Evolutionary conservation across 1,139 yeast genomes (phyloP).

Genomic region (Trichomonascaceae sp.): DNA sequence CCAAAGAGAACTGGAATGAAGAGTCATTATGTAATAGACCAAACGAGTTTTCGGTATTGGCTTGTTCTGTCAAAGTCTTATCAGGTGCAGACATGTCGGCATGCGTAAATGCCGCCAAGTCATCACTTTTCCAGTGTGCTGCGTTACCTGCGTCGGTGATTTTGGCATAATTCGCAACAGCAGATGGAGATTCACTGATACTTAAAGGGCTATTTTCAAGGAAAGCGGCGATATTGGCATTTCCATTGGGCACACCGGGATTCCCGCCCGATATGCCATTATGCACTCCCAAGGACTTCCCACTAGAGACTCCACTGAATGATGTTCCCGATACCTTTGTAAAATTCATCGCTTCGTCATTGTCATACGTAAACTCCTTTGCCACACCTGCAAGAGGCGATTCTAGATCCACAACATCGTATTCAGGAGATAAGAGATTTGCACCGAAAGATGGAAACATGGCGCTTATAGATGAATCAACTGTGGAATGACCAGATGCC

Average conservation of each 20-base stretch:
- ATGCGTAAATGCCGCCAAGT: not conserved
- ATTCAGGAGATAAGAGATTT: constrained; percentile 12
- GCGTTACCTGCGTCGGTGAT: constrained; percentile 5
- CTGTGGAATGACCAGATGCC: constrained; percentile 11
- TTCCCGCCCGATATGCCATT: not conserved
- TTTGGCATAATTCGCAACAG: constrained; percentile 7
- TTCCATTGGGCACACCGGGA: not conserved
- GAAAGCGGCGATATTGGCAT: constrained; percentile 3
- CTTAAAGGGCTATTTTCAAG: constrained; percentile 10
- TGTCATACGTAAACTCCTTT: not conserved
- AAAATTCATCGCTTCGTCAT: not conserved
- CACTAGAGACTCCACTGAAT: not conserved
- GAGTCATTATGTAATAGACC: not conserved
- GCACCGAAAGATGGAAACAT: constrained; percentile 4
- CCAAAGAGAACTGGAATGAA: constrained; percentile 25
- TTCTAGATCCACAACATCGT: constrained; percentile 10
- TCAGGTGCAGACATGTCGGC: not conserved
- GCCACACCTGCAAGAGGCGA: not conserved
- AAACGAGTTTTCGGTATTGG: not conserved
- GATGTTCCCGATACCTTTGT: not conserved
- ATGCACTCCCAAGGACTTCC: not conserved
- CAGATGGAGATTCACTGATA: constrained; percentile 10
- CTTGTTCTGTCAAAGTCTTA: not conserved
- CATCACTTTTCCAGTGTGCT: not conserved
- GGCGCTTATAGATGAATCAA: constrained; percentile 6